A percentile compares a stretch with the other conserved stretches of the same genome.
Conservation (phyloP, 305 asterid genomes). For the Fraxinus velutina region DNA sequence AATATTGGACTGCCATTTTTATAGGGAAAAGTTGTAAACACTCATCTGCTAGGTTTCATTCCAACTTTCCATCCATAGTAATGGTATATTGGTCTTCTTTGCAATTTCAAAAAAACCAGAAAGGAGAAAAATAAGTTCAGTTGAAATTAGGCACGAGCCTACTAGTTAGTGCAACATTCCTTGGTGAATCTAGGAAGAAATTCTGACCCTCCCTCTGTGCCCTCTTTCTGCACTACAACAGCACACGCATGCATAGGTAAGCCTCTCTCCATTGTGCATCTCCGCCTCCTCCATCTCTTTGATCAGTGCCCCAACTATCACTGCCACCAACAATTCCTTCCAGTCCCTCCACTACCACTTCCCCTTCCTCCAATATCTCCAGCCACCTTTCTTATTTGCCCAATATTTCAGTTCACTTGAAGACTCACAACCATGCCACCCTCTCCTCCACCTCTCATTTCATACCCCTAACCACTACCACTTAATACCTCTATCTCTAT, state of each 20-base stretch:
- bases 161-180: background rate
- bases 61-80: background rate
- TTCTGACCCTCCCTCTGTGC: background rate
- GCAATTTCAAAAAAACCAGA: background rate
- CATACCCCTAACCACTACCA: background rate
- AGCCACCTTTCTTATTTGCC: background rate
- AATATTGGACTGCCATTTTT: background rate
- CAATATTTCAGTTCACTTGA: background rate
- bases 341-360: background rate
- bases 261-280: background rate
- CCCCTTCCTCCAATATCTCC: background rate
- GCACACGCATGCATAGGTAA: background rate
- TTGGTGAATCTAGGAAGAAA: background rate
- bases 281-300: background rate
- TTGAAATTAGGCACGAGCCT: background rate
- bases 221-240: background rate
- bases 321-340: background rate
- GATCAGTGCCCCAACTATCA: background rate
- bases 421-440: background rate
- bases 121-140: background rate
- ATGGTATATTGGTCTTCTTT: background rate
- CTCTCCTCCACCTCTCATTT: background rate
- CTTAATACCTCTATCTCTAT: background rate
- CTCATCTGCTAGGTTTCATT: background rate
- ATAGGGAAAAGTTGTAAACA: background rate